Base-by-base conservation (phyloP, 192 early-diverging fungal genomes). In the Entophlyctis luteolus region DNA sequence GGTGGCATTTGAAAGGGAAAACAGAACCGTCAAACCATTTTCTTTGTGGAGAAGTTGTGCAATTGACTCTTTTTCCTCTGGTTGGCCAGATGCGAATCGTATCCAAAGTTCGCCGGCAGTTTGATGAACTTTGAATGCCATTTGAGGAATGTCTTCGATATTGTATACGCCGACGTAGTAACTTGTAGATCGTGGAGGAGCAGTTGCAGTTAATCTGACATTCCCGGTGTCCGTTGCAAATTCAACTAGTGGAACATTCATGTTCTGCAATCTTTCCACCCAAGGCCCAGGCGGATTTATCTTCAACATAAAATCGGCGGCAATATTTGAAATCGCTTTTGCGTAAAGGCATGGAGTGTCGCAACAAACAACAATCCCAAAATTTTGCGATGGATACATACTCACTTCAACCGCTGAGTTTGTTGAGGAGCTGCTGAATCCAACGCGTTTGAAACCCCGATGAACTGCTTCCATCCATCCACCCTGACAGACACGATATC, bases 291-390 rank as follows among this genome's bases (percentile, higher is more conserved):
- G 68, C 3, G 4, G 27, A 4, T 49, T 31, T 10, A 38, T 36
- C 28, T 54, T 29, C 31, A 71, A 32, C 58, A 70, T 25, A 23
- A 70, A 60, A 55, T 71, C 70, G 1, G 60, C 50, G 4, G 46
- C 60, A 1, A 65, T 42, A 54, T 71, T 71, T 5, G 42, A n/a
- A 4, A 71, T 10, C 5, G 70, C 59, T 20, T 12, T 31, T 1
- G 70, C 48, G 4, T 62, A 34, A 46, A 55, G 29, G 27, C 59
- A 55, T 28, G 59, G 38, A 35, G 34, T 54, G 14, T 8, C 31
- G 36, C 37, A 20, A 12, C 52, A 6, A 3, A 56, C 62, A 16
- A 65, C 70, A 32, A 65, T 31, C 34, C 60, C 70, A 37, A 71
- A 46, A 27, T 48, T 54, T 22, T 55, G 28, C 8, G 33, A 31